Conservation (phyloP, 495 filamentous ascomycete genomes). For the Trichoderma virens region DNA sequence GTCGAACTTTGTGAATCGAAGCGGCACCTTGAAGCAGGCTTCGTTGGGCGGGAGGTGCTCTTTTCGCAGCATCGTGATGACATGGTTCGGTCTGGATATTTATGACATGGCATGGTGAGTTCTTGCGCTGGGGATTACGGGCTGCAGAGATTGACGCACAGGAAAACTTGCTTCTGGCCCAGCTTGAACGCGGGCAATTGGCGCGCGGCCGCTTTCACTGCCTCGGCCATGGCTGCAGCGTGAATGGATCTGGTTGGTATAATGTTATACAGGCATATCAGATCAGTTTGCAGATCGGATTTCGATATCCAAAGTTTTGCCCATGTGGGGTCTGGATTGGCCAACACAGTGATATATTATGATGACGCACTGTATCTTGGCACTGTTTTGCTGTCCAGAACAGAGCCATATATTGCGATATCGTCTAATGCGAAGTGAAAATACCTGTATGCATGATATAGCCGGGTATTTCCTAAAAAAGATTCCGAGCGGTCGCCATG, state of each 20-base stretch:
- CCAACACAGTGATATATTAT: not conserved
- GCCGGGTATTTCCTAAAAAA: no score
- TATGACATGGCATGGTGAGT: not conserved
- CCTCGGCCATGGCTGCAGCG: conserved; percentile 9
- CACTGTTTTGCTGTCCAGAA: no score
- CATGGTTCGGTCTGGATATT: conserved; percentile 62
- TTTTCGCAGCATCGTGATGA: conserved; percentile 60
- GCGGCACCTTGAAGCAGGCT: conserved; percentile 76
- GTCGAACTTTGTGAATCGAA: conserved; percentile 87
- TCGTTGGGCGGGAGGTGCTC: conserved; percentile 59
- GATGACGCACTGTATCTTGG: not conserved
- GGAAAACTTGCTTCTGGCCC: conserved; percentile 56
- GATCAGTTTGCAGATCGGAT: not conserved
- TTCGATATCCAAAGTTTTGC: not conserved
- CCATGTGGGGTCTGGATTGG: not conserved
- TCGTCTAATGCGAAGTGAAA: no score
- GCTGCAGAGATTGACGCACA: conserved; percentile 42
- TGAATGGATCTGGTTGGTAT: not conserved
- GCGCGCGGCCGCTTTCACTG: conserved; percentile 5
- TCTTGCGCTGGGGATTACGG: not conserved
- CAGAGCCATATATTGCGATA: no score
- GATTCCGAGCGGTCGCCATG: no score
- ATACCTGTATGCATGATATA: no score
- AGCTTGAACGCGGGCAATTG: conserved; percentile 20
- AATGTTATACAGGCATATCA: not conserved